These are phyloP conservation scores for Uromyces viciae-fabae DNA, from an alignment of 1,284 basidiomycete species.

Conservation along the genomic window DNA sequence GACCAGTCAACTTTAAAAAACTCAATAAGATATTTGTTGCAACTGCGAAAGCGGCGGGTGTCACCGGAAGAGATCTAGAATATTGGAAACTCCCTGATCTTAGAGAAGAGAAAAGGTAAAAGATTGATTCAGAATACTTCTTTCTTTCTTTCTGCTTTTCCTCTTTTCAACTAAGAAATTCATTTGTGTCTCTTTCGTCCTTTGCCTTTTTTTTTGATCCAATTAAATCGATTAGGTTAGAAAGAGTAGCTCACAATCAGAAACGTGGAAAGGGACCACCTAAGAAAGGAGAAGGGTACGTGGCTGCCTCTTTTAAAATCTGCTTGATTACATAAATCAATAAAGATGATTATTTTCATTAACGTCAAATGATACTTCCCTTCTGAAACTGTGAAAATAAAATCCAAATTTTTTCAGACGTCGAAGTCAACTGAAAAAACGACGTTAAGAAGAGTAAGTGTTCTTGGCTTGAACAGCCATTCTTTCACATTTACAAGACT, in stretches of 20 bases:
- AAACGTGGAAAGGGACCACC: slow-evolving; percentile 44
- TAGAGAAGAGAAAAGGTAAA: slow-evolving; percentile 42
- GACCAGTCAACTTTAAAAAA: slow-evolving; percentile 36
- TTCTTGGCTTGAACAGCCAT: no score
- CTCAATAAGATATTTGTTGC: slow-evolving; percentile 23
- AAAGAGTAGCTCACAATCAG: slow-evolving; percentile 37
- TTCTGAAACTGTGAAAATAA: no score
- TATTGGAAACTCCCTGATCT: slow-evolving; percentile 45
- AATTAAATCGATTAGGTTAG: slow-evolving; percentile 1
- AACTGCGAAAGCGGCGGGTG: slow-evolving; percentile 30
- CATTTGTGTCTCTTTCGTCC: not conserved
- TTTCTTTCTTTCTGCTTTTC: not conserved
- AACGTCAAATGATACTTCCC: no score
- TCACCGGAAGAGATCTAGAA: slow-evolving; percentile 34
- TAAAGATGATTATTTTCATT: no score
- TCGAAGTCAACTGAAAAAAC: no score
- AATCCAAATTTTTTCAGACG: no score
- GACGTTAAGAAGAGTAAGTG: no score
- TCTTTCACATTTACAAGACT: no score
- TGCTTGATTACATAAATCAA: no score
- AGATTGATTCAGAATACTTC: not conserved
- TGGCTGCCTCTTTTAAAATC: no score
- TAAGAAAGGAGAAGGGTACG: slow-evolving; percentile 45
- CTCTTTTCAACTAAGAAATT: not conserved
- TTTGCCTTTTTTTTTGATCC: not conserved